These are phyloP conservation scores for Dendrobium officinale DNA, from an alignment of 106 monocot genomes.

Conservation along the genomic window DNA sequence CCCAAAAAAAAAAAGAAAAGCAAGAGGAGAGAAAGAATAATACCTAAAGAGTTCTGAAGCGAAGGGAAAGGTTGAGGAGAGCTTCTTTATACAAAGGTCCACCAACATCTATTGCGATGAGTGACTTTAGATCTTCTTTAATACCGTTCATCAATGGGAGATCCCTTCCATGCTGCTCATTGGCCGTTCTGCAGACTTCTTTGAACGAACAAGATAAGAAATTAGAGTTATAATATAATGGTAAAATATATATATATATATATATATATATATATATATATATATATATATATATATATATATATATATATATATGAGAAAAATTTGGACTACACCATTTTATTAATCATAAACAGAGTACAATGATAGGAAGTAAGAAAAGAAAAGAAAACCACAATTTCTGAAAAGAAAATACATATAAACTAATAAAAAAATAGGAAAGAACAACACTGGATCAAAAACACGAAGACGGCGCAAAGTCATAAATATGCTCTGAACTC, in stretches of 20 bases:
- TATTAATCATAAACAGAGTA: too few relatives aligned
- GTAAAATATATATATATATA: neutral
- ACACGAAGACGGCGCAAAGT: too few relatives aligned
- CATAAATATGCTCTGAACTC: too few relatives aligned
- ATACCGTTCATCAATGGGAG: slow-evolving; percentile 90
- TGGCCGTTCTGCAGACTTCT: slow-evolving; percentile 48
- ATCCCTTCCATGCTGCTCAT: slow-evolving; percentile 61
- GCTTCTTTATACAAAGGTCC: slow-evolving; percentile 45
- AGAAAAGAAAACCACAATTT: too few relatives aligned
- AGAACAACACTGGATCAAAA: too few relatives aligned
- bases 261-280: too few relatives aligned
- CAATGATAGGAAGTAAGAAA: too few relatives aligned
- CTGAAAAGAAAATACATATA: too few relatives aligned
- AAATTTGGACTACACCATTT: too few relatives aligned
- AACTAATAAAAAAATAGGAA: too few relatives aligned
- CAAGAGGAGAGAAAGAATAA: neutral
- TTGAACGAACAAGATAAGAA: neutral
- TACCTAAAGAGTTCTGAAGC: slow-evolving; percentile 65
- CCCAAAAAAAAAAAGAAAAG: neutral
- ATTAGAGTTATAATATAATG: neutral
- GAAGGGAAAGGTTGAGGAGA: slow-evolving; percentile 36
- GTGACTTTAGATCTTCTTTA: slow-evolving; percentile 74
- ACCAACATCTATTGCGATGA: slow-evolving; percentile 36
- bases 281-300: too few relatives aligned
- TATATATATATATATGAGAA: too few relatives aligned